Conservation (phyloP, 768 basidiomycete species). For the Hirschioporus abietinus region DNA sequence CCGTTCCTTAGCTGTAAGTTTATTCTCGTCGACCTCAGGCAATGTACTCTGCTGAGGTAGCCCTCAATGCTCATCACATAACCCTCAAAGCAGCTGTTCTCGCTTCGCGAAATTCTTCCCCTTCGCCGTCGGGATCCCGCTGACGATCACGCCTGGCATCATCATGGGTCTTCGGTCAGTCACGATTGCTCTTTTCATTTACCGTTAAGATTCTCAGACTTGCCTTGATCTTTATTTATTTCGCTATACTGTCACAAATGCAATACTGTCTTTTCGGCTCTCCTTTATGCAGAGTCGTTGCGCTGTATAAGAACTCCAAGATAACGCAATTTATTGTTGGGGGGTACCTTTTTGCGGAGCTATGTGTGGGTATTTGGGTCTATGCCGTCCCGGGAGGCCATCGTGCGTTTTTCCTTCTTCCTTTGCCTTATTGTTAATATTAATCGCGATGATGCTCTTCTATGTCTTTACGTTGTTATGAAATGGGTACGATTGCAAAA, state of each 20-base stretch:
- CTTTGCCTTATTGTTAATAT: not conserved
- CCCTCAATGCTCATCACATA: too few species aligned
- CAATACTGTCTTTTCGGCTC: not conserved
- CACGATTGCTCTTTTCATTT: not conserved
- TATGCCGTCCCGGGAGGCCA: not conserved
- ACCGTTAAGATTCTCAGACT: not conserved
- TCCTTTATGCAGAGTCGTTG: not conserved
- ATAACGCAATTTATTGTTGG: not conserved
- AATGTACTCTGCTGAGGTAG: not conserved
- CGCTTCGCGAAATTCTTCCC: not conserved
- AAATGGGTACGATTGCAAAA: not conserved
- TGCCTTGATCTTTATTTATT: too few species aligned
- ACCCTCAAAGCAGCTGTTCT: not conserved
- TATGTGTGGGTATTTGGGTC: not conserved
- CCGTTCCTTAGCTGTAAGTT: not conserved
- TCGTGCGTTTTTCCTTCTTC: not conserved
- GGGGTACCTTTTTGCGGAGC: not conserved
- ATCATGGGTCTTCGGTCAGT: conserved; percentile 1
- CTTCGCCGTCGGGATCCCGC: not conserved
- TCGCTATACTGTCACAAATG: too few species aligned
- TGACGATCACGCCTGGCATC: not conserved
- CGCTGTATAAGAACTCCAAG: not conserved
- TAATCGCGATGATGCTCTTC: not conserved
- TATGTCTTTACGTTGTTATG: not conserved
- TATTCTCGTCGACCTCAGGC: not conserved